Conservation (phyloP, 1,284 basidiomycete species). For the Cryptococcus neoformans region DNA sequence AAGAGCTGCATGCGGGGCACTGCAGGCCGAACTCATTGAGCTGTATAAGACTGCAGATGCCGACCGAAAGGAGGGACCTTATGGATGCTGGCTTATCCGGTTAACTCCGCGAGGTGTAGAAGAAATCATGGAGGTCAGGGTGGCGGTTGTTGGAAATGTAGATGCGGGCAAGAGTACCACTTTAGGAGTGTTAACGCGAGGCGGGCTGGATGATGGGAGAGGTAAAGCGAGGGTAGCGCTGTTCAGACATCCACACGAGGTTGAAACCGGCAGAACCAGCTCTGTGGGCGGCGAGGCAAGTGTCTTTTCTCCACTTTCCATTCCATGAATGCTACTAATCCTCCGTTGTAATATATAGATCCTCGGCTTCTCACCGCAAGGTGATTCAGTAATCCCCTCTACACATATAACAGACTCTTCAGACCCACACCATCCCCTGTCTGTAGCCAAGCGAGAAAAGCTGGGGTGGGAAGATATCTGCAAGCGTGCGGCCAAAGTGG, state of each 20-base stretch:
- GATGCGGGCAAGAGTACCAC: slow-evolving; percentile 89
- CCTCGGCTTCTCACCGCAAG: slow-evolving; percentile 51
- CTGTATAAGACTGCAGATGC: slow-evolving; percentile 30
- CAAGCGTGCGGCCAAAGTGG: slow-evolving; percentile 81
- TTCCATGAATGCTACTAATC: slow-evolving; percentile 4
- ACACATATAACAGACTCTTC: slow-evolving; percentile 57
- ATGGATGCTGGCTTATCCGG: slow-evolving; percentile 44
- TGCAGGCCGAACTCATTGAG: slow-evolving; percentile 41
- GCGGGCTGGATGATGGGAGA: slow-evolving; percentile 89
- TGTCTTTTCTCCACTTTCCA: background rate
- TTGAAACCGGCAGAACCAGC: slow-evolving; percentile 92
- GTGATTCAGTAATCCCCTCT: slow-evolving; percentile 69
- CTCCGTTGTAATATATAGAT: slow-evolving; percentile 63
- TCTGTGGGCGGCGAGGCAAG: slow-evolving; percentile 88
- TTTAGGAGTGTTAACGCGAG: slow-evolving; percentile 64
- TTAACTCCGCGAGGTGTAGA: slow-evolving; percentile 44
- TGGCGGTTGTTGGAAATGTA: slow-evolving; percentile 90
- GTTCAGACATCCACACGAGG: slow-evolving; percentile 96
- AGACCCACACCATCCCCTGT: slow-evolving; percentile 60
- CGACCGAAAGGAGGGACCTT: slow-evolving; percentile 11
- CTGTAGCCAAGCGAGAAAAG: slow-evolving; percentile 68
- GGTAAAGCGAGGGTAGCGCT: slow-evolving; percentile 72
- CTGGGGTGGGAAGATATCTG: slow-evolving; percentile 97
- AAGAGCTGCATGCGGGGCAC: slow-evolving; percentile 15
- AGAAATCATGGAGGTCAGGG: slow-evolving; percentile 73